Evolutionary conservation across 805 yeast genomes (phyloP), one percentile per base, ranked within the genome.

Genomic region (Schizosaccharomyces octosporus): DNA sequence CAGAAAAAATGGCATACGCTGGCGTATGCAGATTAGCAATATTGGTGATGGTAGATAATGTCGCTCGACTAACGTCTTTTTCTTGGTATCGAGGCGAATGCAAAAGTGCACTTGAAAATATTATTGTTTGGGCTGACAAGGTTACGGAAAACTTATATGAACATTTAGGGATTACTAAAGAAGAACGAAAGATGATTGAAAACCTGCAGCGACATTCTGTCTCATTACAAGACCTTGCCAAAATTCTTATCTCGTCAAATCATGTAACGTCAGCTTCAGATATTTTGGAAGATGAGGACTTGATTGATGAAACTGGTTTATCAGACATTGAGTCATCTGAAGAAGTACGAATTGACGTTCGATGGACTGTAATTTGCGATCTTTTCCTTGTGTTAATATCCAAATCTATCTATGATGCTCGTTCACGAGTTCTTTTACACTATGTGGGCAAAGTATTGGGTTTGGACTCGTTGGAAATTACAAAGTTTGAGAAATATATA

Each of bases 351-450:
- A 77, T 85, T 62, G 96, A 89, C 67, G 78, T 93, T 27, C 80
- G 89, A 39, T 94, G 98, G 98, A 89, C 96, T 0, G 79, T 90
- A 15, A 74, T 93, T 5, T 94, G 98, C 72, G 98, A 93, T 69
- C 72, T 93, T 59, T 90, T 90, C 68, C 74, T 93, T 54, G 76
- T 86, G 9, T 74, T 90, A 2, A 72, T 93, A 19, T 82, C 88
- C 60, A 95, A 88, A 63, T 87, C 95, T 0, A 79, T 81, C 62
- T 94, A 87, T 69, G 99, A 93, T 71, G 73, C 96, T 4, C 77
- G 99, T 45, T 88, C 97, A 6, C 76, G 97, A 63, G 77, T 93
- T 0, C 72, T 93, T n/a, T 73, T 93, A 15, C 72, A 85, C 55
- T 72, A 75, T 32, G 87, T 90, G 68, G 89, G 90, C 0, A 67